These are phyloP conservation scores for Termitomyces bulborhizus DNA, from an alignment of 768 basidiomycete genomes.

Conservation along the genomic window DNA sequence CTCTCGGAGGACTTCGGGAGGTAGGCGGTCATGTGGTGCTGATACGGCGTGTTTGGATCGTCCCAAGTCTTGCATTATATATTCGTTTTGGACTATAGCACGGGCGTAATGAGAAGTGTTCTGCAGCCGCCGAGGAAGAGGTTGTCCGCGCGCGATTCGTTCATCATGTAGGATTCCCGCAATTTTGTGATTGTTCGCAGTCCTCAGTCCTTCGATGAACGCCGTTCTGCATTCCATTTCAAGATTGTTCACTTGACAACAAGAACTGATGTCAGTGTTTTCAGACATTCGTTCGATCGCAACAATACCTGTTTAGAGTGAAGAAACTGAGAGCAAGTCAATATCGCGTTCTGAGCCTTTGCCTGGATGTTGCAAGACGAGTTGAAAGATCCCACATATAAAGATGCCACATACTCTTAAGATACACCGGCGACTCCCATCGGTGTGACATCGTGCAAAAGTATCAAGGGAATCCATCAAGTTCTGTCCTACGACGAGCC, in stretches of 20 bases:
- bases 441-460: neutral
- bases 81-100: neutral
- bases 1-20: neutral
- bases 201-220: neutral
- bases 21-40: neutral
- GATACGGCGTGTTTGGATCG: neutral
- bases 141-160: neutral
- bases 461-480: too few species aligned
- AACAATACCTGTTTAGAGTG: neutral
- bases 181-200: neutral
- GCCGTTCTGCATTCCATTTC: neutral
- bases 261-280: neutral
- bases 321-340: neutral
- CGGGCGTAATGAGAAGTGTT: neutral
- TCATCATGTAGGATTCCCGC: neutral
- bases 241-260: neutral
- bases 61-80: neutral
- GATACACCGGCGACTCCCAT: neutral
- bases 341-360: neutral
- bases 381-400: neutral
- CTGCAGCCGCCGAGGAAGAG: neutral
- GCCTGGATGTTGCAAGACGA: neutral
- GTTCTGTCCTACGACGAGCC: too few species aligned
- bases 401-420: too few species aligned
- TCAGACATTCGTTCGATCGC: neutral